These are phyloP conservation scores for Candida cerambycidarum DNA, from an alignment of 805 yeast genomes.

Conservation along the genomic window DNA sequence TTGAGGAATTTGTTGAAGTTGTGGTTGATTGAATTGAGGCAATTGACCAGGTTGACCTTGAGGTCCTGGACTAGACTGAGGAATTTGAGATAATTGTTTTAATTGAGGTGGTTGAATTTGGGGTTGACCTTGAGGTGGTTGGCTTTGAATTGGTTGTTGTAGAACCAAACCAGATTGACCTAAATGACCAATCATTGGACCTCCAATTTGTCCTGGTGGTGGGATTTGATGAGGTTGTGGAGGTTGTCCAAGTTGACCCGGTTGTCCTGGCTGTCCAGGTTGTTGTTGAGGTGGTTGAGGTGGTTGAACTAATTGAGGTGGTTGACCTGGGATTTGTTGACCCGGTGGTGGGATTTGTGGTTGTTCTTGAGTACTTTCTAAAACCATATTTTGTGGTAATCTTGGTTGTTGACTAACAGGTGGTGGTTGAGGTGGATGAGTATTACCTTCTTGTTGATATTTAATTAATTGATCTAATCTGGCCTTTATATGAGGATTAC, in stretches of 20 bases:
- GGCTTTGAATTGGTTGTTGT: conserved; percentile 6
- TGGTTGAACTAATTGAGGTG: conserved; percentile 9
- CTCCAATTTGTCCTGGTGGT: conserved; percentile 7
- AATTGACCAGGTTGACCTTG: conserved; percentile 8
- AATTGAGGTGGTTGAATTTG: conserved; percentile 2
- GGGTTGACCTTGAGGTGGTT: conserved; percentile 7
- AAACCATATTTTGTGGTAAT: conserved; percentile 64
- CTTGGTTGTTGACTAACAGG: conserved; percentile 63
- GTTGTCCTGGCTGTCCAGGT: conserved; percentile 3
- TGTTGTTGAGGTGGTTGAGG: conserved; percentile 7
- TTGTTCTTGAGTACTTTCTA: conserved; percentile 40
- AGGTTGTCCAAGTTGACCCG: conserved; percentile 7
- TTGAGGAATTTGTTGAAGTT: conserved; percentile 4
- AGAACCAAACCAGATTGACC: conserved; percentile 6
- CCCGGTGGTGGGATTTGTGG: conserved; percentile 17
- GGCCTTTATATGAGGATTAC: conserved; percentile 90
- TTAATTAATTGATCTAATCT: conserved; percentile 82
- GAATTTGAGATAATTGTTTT: conserved; percentile 12
- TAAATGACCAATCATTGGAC: conserved; percentile 7
- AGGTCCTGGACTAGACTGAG: conserved; percentile 12
- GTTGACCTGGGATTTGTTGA: conserved; percentile 14
- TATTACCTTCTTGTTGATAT: conserved; percentile 67
- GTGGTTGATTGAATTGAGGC: conserved; percentile 10
- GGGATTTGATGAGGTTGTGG: conserved; percentile 3
- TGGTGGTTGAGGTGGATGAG: conserved; percentile 65